Percentiles rank a stretch among this genome's conserved stretches.
These are phyloP conservation scores for Ottelia alismoides DNA, from an alignment of 106 monocot species.

Conservation along the genomic window DNA sequence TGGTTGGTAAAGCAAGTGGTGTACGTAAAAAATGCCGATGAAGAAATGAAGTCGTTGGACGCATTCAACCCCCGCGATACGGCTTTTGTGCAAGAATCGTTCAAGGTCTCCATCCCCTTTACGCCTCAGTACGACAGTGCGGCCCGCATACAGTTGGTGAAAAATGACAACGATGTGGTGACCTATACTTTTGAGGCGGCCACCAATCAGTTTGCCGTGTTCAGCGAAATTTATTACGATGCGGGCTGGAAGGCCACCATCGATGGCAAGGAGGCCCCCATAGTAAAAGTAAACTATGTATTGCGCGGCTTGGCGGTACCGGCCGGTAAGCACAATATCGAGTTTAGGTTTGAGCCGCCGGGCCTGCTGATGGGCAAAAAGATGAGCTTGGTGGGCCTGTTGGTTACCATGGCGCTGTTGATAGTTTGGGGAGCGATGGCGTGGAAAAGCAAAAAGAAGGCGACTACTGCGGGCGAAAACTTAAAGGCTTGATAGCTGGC, in stretches of 20 bases:
- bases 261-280: neutral
- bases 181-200: neutral
- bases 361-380: too few species aligned
- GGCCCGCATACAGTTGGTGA: neutral
- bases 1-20: neutral
- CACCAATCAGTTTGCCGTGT: neutral
- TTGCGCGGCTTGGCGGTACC: neutral
- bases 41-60: neutral
- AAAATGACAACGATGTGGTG: neutral
- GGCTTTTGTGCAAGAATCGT: neutral
- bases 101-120: neutral
- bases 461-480: too few species aligned
- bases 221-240: neutral
- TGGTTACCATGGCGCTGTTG: too few species aligned
- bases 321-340: neutral
- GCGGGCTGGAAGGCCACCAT: neutral
- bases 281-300: neutral
- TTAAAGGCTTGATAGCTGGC: too few species aligned
- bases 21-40: neutral
- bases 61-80: neutral
- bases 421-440: too few species aligned
- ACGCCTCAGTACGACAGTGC: neutral
- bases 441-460: too few species aligned
- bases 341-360: neutral
- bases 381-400: too few species aligned